phyloP scores from a whole-genome alignment of 176 grass and related monocot genomes.

The Hsuehochloa calcarea region DNA sequence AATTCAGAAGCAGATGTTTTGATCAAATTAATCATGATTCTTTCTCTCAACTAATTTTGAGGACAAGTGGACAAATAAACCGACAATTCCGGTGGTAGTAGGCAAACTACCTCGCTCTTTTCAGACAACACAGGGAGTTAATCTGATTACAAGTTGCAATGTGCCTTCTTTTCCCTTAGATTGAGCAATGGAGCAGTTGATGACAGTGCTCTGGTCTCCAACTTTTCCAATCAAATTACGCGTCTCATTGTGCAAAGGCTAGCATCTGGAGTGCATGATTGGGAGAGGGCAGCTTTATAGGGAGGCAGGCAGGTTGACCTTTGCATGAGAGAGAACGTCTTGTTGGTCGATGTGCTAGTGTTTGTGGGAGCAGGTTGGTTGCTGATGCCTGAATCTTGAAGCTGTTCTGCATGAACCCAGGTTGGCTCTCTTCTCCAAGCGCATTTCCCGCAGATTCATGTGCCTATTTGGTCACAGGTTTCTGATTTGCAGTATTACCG shows the following conservation, averaged over 20 bases:
- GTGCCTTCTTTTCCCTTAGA: neutral
- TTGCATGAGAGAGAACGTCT: neutral
- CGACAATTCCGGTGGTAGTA: constrained; percentile 9
- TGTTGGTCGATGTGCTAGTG: neutral
- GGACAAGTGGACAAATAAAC: constrained; percentile 22
- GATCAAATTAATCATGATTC: neutral
- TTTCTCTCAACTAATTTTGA: neutral
- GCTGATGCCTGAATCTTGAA: neutral
- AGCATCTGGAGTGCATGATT: neutral
- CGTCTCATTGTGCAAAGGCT: neutral
- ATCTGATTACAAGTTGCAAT: neutral
- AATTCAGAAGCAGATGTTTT: neutral
- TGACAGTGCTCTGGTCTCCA: neutral
- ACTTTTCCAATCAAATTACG: neutral
- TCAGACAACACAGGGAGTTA: neutral
- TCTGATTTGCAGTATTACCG: too few species aligned
- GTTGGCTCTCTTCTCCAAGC: neutral
- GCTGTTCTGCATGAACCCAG: neutral
- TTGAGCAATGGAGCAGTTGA: constrained; percentile 15
- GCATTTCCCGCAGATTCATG: neutral
- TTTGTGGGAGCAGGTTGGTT: constrained; percentile 8
- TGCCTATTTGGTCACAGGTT: neutral
- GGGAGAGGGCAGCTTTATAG: constrained; percentile 10
- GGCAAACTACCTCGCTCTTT: neutral
- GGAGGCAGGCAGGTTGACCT: neutral